Conservation (phyloP, 1,284 basidiomycete genomes). For the Megacollybia platyphylla region DNA sequence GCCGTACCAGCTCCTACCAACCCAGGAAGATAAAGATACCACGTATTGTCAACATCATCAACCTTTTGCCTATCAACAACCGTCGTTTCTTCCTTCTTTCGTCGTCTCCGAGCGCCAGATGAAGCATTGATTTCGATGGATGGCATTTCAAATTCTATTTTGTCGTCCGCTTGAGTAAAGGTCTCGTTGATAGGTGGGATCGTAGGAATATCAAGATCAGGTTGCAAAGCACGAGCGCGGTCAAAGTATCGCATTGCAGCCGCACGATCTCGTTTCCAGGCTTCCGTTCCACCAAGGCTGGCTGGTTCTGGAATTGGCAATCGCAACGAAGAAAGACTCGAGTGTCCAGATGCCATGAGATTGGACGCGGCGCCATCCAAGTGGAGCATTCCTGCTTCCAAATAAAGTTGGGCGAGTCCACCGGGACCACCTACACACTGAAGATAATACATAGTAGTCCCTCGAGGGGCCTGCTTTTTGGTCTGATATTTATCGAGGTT, state of each 20-base stretch:
- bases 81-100: conserved; percentile 37
- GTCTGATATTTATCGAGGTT: conserved; percentile 16
- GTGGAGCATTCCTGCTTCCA: conserved; percentile 63
- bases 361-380: conserved; percentile 60
- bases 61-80: conserved; percentile 32
- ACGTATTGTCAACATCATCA: conserved; percentile 52
- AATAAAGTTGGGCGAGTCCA: conserved; percentile 58
- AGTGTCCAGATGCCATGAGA: conserved; percentile 55
- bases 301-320: conserved; percentile 33
- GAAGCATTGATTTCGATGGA: conserved; percentile 29
- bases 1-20: conserved; percentile 70
- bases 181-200: conserved; percentile 34
- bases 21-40: conserved; percentile 67
- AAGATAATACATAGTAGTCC: conserved; percentile 46
- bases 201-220: conserved; percentile 52
- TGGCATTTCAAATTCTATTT: conserved; percentile 48
- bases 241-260: conserved; percentile 58
- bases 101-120: conserved; percentile 24
- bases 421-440: conserved; percentile 47
- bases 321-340: conserved; percentile 62
- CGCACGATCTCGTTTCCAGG: conserved; percentile 60
- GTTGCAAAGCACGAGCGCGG: conserved; percentile 43
- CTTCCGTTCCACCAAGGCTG: conserved; percentile 42
- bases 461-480: conserved; percentile 27
- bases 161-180: conserved; percentile 11